Evolutionary conservation across 768 basidiomycete genomes (phyloP).

Genomic region (Boletellus ananiceps): DNA sequence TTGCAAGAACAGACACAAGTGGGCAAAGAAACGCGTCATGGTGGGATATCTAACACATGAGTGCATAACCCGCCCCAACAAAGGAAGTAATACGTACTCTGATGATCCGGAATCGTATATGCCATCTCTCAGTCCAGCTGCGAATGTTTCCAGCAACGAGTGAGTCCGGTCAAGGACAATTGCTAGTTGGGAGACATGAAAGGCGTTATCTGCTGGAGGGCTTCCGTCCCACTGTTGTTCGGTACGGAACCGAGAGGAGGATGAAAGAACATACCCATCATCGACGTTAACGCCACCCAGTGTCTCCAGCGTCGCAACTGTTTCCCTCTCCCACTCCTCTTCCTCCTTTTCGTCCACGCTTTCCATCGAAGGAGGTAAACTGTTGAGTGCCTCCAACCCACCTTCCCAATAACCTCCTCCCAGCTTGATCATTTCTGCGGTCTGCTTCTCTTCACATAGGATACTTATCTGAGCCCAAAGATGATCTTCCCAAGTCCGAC

Average conservation of each 20-base stretch:
- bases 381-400: conserved; percentile 45
- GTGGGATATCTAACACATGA: conserved; percentile 50
- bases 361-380: conserved; percentile 26
- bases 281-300: conserved; percentile 54
- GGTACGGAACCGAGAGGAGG: neutral
- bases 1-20: conserved; percentile 84
- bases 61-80: conserved; percentile 1
- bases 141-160: conserved; percentile 64
- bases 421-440: conserved; percentile 58
- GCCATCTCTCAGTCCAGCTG: conserved; percentile 50
- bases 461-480: conserved; percentile 87
- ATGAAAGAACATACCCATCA: conserved; percentile 50
- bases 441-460: conserved; percentile 77
- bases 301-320: conserved; percentile 50
- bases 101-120: conserved; percentile 43
- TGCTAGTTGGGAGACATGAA: conserved; percentile 77
- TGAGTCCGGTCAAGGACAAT: conserved; percentile 72
- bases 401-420: conserved; percentile 79
- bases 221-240: conserved; percentile 28
- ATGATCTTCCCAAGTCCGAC: conserved; percentile 91
- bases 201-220: conserved; percentile 64
- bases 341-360: conserved; percentile 38
- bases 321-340: conserved; percentile 65
- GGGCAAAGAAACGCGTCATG: conserved; percentile 88
- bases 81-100: conserved; percentile 46